Percentiles rank a stretch among this genome's conserved stretches.
Evolutionary conservation across 208 protist genomes (phyloP).

Genomic region (Leishmania turanica): DNA sequence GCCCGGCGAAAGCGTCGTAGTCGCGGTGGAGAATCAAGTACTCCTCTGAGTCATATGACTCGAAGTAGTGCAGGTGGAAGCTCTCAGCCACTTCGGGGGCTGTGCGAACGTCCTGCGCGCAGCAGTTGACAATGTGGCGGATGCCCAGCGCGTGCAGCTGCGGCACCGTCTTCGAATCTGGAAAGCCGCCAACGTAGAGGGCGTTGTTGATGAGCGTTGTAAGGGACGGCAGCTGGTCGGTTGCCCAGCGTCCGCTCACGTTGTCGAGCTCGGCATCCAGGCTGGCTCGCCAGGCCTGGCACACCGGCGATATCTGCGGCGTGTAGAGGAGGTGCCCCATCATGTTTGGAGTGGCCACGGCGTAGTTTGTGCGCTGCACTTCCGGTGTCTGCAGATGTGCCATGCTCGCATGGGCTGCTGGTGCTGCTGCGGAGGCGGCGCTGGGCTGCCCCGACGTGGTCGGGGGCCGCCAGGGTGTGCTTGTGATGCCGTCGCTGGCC

Average conservation of each 20-base stretch:
- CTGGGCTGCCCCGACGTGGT: not conserved
- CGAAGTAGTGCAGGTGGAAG: slow-evolving; percentile 57
- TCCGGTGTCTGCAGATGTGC: slow-evolving; percentile 39
- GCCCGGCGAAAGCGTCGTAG: slow-evolving; percentile 61
- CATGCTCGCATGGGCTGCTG: not conserved
- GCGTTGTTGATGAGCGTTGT: slow-evolving; percentile 56
- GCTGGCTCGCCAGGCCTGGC: slow-evolving; percentile 42
- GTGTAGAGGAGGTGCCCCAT: slow-evolving; percentile 51
- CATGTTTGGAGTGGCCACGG: slow-evolving; percentile 1
- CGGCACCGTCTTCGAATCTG: slow-evolving; percentile 60
- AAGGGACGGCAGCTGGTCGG: slow-evolving; percentile 38
- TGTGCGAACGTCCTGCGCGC: slow-evolving; percentile 56
- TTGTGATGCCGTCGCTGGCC: not conserved
- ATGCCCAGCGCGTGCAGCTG: slow-evolving; percentile 54
- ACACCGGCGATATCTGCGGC: slow-evolving; percentile 51
- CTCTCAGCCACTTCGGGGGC: slow-evolving; percentile 26
- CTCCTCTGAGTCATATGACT: slow-evolving; percentile 58
- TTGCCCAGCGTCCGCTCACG: slow-evolving; percentile 24
- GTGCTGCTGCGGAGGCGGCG: not conserved
- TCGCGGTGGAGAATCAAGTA: slow-evolving; percentile 86
- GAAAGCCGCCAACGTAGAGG: slow-evolving; percentile 83
- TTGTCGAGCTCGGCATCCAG: slow-evolving; percentile 66
- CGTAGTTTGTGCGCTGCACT: slow-evolving; percentile 24
- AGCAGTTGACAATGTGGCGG: slow-evolving; percentile 81
- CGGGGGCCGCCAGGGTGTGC: slow-evolving; percentile 18